phyloP scores from a whole-genome alignment of 768 basidiomycete species.

The Tylopilus plumbeoviolaceoides region DNA sequence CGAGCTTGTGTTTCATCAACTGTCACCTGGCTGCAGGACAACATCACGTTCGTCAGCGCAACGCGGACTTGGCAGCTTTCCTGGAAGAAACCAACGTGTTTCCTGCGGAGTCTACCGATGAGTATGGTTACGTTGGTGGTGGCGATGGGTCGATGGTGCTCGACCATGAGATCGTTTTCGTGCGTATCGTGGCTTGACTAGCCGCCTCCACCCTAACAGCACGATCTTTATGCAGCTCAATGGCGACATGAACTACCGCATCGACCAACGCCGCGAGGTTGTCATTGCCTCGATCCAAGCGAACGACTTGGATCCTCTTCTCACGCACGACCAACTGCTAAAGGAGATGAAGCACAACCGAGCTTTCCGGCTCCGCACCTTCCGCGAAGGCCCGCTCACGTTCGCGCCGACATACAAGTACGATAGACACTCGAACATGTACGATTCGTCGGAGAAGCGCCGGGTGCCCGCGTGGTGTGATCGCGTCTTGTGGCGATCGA shows the following conservation, averaged over 20 bases:
- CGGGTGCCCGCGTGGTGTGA: constrained; percentile 97
- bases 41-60: constrained; percentile 72
- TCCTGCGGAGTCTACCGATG: constrained; percentile 43
- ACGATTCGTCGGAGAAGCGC: constrained; percentile 85
- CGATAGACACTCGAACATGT: constrained; percentile 71
- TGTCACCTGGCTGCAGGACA: constrained; percentile 98
- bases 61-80: constrained; percentile 83
- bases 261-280: constrained; percentile 85
- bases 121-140: constrained; percentile 77
- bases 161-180: constrained; percentile 93
- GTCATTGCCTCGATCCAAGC: constrained; percentile 69
- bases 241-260: constrained; percentile 97
- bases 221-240: constrained; percentile 50
- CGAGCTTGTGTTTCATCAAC: constrained; percentile 93
- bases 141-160: constrained; percentile 91
- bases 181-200: constrained; percentile 27
- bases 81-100: constrained; percentile 79
- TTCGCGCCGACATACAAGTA: constrained; percentile 97
- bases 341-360: constrained; percentile 88
- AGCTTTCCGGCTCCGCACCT: constrained; percentile 80
- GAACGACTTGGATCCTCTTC: constrained; percentile 58
- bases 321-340: constrained; percentile 80
- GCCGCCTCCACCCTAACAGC: background rate
- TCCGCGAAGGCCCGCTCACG: constrained; percentile 75
- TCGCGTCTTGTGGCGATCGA: constrained; percentile 76